phyloP scores from a whole-genome alignment of 352 stramenopile genomes.

The Globisporangium nunn region DNA sequence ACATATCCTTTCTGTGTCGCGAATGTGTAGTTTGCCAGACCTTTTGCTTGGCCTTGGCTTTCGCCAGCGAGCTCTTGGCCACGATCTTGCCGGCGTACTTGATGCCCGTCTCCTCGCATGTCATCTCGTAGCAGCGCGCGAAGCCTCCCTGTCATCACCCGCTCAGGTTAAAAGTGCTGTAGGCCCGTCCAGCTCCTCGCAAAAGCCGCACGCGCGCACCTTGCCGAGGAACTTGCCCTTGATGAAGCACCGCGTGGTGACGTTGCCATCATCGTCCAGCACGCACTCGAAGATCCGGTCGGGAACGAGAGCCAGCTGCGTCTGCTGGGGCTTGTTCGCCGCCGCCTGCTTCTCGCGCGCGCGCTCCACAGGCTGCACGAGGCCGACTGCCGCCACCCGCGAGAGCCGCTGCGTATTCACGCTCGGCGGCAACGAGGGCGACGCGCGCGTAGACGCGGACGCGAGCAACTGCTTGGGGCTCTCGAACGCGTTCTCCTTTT shows the following conservation, averaged over 20 bases:
- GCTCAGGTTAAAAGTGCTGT: no score
- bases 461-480: conserved; percentile 10
- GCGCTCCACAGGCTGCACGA: conserved; percentile 9
- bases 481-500: conserved; percentile 16
- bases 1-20: background rate
- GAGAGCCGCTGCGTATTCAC: conserved; percentile 11
- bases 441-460: background rate
- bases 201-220: conserved; percentile 19
- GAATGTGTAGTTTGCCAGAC: conserved; percentile 25
- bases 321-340: background rate
- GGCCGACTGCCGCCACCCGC: conserved; percentile 2
- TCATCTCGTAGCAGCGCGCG: conserved; percentile 95
- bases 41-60: conserved; percentile 94
- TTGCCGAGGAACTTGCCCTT: conserved; percentile 94
- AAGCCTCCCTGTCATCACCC: conserved; percentile 85
- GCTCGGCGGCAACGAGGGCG: conserved; percentile 5
- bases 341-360: conserved; percentile 1
- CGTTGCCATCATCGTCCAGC: conserved; percentile 38
- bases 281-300: conserved; percentile 66
- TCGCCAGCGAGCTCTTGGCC: conserved; percentile 95
- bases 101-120: conserved; percentile 88
- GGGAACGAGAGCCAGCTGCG: conserved; percentile 20
- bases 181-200: no score
- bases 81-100: conserved; percentile 98
- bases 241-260: conserved; percentile 76